Base-by-base conservation (phyloP, 192 early-diverging fungal species). In the Linnemannia hyalina region DNA sequence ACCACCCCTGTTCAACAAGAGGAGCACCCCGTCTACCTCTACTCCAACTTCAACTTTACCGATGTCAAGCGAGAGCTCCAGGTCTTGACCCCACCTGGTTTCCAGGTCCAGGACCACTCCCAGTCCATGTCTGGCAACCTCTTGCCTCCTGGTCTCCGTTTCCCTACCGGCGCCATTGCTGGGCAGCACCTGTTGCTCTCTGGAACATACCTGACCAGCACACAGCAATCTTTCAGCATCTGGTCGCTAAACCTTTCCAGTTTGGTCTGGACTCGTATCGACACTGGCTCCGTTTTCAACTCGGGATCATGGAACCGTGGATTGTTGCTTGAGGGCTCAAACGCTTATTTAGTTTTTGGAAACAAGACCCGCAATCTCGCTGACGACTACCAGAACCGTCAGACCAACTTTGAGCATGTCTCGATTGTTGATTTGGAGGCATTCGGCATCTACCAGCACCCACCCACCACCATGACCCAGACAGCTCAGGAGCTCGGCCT, bases 11-110 rank as follows among this genome's bases (percentile, higher is more conserved):
- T 87, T 41, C 90, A 90, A 15, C 89, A 93, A 4, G 89, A 92
- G 36, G 86, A 92, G 36, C 92, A 93, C 68, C 92, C 92, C 11
- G 91, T 94, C 47, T 93, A 94, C 70, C 89, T 96, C 44, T 96
- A 96, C 83, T 95, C 95, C 78, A 96, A 96, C 88, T 95, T 95
- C 90, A 96, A 95, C 85, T 96, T 96, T 77, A 91, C 93, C 1
- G 90, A 94, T 42, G 95, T 96, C 47, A 93, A 93, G 81, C 93
- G 95, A 32, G 94, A 95, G 68, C 89, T 96, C 23, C 95, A 96
- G 88, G 80, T 93, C 29, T 88, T 96, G 29, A 90, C 83, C 49
- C 90, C 95, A 5, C 91, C 94, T n/a, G 80, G 79, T 36, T 94
- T 91, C 78, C 88, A 90, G 54, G 88, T 95, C 18, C 89, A 92